Evolutionary conservation across 2,329 filamentous ascomycete species (phyloP), one percentile per base, ranked within the genome.

Genomic region (Neofusicoccum sp.): DNA sequence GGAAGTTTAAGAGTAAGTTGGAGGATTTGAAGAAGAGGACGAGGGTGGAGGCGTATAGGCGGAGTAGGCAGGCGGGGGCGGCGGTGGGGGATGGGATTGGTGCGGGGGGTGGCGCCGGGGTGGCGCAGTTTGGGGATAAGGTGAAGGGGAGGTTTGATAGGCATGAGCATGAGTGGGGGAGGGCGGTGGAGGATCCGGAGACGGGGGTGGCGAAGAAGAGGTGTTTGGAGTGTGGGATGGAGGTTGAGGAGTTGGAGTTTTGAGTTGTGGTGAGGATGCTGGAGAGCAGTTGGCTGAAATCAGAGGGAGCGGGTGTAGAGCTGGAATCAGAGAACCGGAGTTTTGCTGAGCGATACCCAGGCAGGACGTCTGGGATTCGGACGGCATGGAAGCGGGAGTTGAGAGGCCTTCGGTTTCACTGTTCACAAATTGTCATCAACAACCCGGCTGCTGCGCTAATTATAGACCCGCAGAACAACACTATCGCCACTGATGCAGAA

Each of bases 1-100:
- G 88, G 70, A 96, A 97, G 76, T 98, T 98, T 78, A 92, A 91
- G 73, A 88, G 87, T 64, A 96, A 96, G 79, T 81, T 99, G 37
- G 83, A 90, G 5, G 93, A 98, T 60, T 75, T 99, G 66, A 99
- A 98, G 83, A 93, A 94, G 78, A 89, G 93, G 75, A 99, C 95
- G 11, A 83, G 93, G 49, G 93, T 96, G 0, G 95, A 98, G 69
- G 92, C 93, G 0, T 96, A 94, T 70, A 86, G 93, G 62, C 81
- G 93, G 56, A 71, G 70, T 34, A 66, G 66, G 43, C 22, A 72
- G 41, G 64, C 60, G 63, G 66, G 14, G 66, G 87, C 61, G 85
- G 84, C 7, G 1, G 54, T 58, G 8, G 54, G 54, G 12, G 41
- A 58, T 36, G 54, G 54, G 1, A 58, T 58, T n/a, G 54, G 54